Conservation (phyloP, 192 early-diverging fungal species). For the Mortierella antarctica region DNA sequence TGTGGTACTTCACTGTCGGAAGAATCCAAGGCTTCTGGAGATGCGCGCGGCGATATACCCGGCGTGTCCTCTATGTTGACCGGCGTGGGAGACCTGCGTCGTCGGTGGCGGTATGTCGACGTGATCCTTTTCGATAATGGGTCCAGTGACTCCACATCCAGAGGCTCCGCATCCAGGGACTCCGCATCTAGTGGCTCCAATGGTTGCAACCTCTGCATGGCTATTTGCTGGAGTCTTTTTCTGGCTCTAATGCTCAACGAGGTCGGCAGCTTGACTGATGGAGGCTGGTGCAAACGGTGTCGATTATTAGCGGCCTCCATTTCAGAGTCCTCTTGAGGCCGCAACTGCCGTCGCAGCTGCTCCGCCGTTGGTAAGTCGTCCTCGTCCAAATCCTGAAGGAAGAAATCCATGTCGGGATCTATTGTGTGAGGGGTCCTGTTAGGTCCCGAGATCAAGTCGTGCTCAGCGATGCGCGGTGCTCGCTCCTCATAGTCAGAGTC, state of each 20-base stretch:
- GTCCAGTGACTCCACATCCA: too few species aligned
- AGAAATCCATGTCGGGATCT: neutral
- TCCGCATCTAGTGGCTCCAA: slow-evolving; percentile 9
- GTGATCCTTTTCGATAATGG: too few species aligned
- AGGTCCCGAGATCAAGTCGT: neutral
- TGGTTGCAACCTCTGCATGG: neutral
- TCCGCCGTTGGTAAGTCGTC: slow-evolving; percentile 20
- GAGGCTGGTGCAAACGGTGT: neutral
- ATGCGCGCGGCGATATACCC: too few species aligned
- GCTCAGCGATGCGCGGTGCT: neutral
- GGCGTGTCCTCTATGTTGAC: too few species aligned
- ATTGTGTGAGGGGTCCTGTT: neutral
- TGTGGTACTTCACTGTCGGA: neutral
- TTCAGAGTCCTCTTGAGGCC: neutral
- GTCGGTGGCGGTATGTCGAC: too few species aligned
- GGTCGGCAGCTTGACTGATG: neutral
- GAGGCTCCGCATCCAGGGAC: neutral
- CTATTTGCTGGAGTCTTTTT: slow-evolving; percentile 12
- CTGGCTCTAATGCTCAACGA: neutral
- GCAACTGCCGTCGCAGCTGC: slow-evolving; percentile 11
- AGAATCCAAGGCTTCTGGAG: neutral
- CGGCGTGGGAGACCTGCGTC: too few species aligned
- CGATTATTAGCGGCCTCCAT: neutral
- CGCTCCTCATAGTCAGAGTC: slow-evolving; percentile 31
- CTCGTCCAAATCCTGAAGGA: slow-evolving; percentile 23